Evolutionary conservation across 345 rosid genomes (phyloP).

Genomic region (Passiflora organensis): DNA sequence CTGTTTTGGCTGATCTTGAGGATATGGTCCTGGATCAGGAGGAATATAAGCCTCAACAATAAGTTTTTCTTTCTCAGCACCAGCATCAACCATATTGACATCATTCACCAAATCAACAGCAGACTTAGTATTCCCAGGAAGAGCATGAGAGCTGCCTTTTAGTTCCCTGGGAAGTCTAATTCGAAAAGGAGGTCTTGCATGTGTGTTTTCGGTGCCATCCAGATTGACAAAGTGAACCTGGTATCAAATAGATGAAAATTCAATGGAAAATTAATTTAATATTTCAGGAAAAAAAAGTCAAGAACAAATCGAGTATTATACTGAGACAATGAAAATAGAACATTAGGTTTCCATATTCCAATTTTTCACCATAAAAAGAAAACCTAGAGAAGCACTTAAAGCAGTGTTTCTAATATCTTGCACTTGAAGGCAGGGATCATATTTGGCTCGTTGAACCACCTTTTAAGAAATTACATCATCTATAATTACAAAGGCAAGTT

Average conservation of each 20-base stretch:
- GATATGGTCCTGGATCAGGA: conserved; percentile 97
- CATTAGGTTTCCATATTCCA: not conserved
- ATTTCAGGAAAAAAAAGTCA: too few relatives aligned
- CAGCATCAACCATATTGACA: conserved; percentile 47
- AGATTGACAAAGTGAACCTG: conserved; percentile 67
- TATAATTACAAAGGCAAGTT: too few relatives aligned
- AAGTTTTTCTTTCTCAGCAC: conserved; percentile 56
- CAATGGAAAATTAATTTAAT: too few relatives aligned
- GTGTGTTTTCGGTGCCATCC: conserved; percentile 56
- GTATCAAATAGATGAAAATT: conserved; percentile 11
- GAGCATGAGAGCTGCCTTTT: conserved; percentile 58
- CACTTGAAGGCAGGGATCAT: too few relatives aligned
- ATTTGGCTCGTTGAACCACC: too few relatives aligned
- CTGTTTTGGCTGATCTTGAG: conserved; percentile 97
- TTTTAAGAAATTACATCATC: too few relatives aligned
- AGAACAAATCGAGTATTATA: too few relatives aligned
- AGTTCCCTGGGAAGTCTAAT: conserved; percentile 68
- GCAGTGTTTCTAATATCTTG: too few relatives aligned
- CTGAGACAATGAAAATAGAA: too few relatives aligned
- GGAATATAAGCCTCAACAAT: conserved; percentile 88
- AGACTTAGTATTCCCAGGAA: conserved; percentile 72
- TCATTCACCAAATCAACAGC: conserved; percentile 33
- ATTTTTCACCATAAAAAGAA: too few relatives aligned
- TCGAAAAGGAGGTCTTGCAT: conserved; percentile 79
- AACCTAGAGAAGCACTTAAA: too few relatives aligned